These are phyloP conservation scores for Orychophragmus violaceus DNA, from an alignment of 345 rosid species.

Conservation along the genomic window DNA sequence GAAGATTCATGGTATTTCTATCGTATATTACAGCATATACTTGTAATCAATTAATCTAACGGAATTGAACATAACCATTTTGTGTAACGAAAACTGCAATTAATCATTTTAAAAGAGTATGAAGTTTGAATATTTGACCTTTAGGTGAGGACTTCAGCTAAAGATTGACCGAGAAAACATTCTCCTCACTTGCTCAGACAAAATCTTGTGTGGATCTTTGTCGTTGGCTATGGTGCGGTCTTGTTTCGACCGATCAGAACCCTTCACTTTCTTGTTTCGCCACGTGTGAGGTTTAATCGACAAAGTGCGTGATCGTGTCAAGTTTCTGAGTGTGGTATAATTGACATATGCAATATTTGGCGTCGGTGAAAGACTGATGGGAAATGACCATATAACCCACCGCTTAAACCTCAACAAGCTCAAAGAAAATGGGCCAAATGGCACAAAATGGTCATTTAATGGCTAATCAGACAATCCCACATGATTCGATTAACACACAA, in stretches of 20 bases:
- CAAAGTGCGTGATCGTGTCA: constrained; percentile 14
- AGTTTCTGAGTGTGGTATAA: constrained; percentile 1
- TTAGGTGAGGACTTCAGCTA: neutral
- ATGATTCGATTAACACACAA: constrained; percentile 26
- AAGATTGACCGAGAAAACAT: neutral
- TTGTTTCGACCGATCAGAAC: neutral
- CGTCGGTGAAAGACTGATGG: neutral
- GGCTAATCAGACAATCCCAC: constrained; percentile 21
- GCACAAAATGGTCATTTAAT: neutral
- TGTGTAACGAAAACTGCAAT: neutral
- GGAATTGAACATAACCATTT: neutral
- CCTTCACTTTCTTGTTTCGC: neutral
- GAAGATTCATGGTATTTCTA: neutral
- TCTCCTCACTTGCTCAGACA: neutral
- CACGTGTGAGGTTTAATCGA: neutral
- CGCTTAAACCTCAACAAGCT: neutral
- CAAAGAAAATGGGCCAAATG: neutral
- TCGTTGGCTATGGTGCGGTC: constrained; percentile 4
- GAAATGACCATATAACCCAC: constrained; percentile 3
- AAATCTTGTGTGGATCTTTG: neutral
- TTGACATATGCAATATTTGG: constrained; percentile 14
- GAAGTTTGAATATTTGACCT: neutral
- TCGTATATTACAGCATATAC: neutral
- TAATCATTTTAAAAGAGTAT: neutral
- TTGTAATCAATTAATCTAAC: neutral